Evolutionary conservation across 2,329 filamentous ascomycete genomes (phyloP).

Genomic region (Hymenoscyphus albidus): DNA sequence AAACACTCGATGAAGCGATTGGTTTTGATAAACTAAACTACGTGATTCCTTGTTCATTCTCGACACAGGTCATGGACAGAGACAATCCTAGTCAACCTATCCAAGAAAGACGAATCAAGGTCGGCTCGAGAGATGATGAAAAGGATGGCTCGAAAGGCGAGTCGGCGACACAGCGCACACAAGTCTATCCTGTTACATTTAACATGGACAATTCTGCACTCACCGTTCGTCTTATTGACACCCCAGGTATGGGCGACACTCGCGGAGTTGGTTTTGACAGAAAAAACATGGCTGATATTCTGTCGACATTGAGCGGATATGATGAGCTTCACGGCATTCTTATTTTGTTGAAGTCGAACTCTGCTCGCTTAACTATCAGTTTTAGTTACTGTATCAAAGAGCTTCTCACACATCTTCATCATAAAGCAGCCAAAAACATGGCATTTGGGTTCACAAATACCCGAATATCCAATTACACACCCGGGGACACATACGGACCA

Average conservation of each 20-base stretch:
- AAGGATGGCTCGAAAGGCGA: conserved; percentile 33
- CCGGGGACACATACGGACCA: conserved; percentile 40
- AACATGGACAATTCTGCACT: conserved; percentile 25
- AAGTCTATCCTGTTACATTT: conserved; percentile 33
- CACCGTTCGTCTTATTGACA: conserved; percentile 40
- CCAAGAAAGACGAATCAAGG: conserved; percentile 30
- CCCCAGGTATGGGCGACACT: conserved; percentile 42
- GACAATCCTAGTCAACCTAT: conserved; percentile 25
- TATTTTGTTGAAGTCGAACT: conserved; percentile 42
- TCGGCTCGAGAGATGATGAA: conserved; percentile 36
- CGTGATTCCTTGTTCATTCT: conserved; percentile 41
- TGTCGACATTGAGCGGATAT: conserved; percentile 36
- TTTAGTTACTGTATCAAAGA: conserved; percentile 42
- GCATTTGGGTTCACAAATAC: conserved; percentile 44
- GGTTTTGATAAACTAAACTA: conserved; percentile 32
- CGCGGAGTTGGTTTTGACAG: conserved; percentile 38
- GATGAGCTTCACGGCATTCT: conserved; percentile 40
- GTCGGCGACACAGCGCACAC: conserved; percentile 39
- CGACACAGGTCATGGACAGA: conserved; percentile 34
- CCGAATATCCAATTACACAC: conserved; percentile 39
- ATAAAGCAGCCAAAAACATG: conserved; percentile 39
- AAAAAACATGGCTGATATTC: conserved; percentile 40
- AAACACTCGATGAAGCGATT: conserved; percentile 40
- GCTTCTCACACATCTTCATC: conserved; percentile 40
- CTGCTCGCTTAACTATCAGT: conserved; percentile 36